Percentiles rank a stretch among this genome's conserved stretches.
These are phyloP conservation scores for Kwoniella sp. DNA, from an alignment of 768 basidiomycete genomes.

Conservation along the genomic window DNA sequence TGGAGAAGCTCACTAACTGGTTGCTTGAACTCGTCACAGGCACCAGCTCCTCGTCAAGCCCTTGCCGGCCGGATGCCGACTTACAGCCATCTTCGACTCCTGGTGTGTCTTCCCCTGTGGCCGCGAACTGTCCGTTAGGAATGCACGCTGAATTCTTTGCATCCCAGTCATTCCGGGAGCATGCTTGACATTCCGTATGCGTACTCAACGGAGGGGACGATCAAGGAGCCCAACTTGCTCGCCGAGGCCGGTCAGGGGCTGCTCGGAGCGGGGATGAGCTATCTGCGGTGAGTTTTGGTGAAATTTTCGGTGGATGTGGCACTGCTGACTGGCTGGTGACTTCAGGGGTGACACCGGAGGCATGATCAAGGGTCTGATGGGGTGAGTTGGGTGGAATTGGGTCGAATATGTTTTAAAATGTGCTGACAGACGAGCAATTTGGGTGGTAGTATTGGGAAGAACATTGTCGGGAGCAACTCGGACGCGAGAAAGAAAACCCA, in stretches of 20 bases:
- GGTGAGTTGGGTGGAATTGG: conserved; percentile 39
- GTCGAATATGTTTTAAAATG: neutral
- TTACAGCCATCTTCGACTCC: conserved; percentile 65
- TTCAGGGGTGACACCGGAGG: conserved; percentile 77
- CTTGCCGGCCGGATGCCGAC: conserved; percentile 81
- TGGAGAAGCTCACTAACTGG: too few species aligned
- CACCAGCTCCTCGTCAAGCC: conserved; percentile 75
- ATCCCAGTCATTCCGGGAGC: conserved; percentile 48
- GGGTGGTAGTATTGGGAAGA: conserved; percentile 63
- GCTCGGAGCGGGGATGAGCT: conserved; percentile 74
- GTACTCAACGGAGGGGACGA: conserved; percentile 91
- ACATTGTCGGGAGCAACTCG: conserved; percentile 66
- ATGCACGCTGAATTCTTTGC: neutral
- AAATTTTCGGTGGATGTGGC: neutral
- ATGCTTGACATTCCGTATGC: conserved; percentile 65
- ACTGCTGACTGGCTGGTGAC: neutral
- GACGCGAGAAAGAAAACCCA: conserved; percentile 68
- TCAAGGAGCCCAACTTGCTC: conserved; percentile 90
- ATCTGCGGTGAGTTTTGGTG: conserved; percentile 54
- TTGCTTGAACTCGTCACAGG: conserved; percentile 14
- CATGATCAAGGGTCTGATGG: conserved; percentile 71
- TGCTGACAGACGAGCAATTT: neutral
- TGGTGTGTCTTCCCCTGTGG: neutral
- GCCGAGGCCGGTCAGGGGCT: conserved; percentile 85
- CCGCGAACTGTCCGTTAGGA: neutral